phyloP scores from a whole-genome alignment of 2,329 filamentous ascomycete species.

The Fusarium nodosum region DNA sequence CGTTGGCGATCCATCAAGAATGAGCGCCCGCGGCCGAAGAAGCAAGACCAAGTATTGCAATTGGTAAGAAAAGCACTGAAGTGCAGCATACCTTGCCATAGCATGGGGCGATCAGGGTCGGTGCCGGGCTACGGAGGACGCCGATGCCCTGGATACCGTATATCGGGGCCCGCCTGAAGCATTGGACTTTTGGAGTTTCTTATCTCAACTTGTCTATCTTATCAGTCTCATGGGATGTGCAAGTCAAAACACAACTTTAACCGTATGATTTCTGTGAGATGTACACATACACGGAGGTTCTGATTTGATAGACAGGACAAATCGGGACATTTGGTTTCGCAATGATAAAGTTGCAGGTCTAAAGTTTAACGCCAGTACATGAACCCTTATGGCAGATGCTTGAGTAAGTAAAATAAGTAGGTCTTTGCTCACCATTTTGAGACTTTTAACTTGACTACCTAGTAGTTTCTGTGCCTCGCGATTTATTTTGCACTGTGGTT shows the following conservation, averaged over 20 bases:
- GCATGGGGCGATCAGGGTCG: slow-evolving; percentile 47
- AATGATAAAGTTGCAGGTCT: slow-evolving; percentile 7
- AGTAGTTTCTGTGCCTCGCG: neutral
- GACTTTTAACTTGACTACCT: neutral
- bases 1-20: slow-evolving; percentile 45
- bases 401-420: neutral
- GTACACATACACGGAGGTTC: neutral
- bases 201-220: slow-evolving; percentile 37
- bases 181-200: slow-evolving; percentile 17
- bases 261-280: slow-evolving; percentile 37
- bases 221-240: slow-evolving; percentile 15
- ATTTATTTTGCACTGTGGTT: neutral
- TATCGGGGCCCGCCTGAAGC: slow-evolving; percentile 42
- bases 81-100: slow-evolving; percentile 39
- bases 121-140: slow-evolving; percentile 48
- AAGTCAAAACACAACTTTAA: slow-evolving; percentile 26
- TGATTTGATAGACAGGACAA: neutral
- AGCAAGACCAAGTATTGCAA: slow-evolving; percentile 14
- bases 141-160: slow-evolving; percentile 44
- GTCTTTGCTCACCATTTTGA: neutral
- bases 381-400: neutral
- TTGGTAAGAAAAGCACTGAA: slow-evolving; percentile 32
- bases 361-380: neutral
- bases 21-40: slow-evolving; percentile 45
- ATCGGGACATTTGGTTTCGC: neutral